Percentiles rank a stretch among this genome's conserved stretches.
These are phyloP conservation scores for Gentiana straminea DNA, from an alignment of 257 asterid genomes.

Conservation along the genomic window DNA sequence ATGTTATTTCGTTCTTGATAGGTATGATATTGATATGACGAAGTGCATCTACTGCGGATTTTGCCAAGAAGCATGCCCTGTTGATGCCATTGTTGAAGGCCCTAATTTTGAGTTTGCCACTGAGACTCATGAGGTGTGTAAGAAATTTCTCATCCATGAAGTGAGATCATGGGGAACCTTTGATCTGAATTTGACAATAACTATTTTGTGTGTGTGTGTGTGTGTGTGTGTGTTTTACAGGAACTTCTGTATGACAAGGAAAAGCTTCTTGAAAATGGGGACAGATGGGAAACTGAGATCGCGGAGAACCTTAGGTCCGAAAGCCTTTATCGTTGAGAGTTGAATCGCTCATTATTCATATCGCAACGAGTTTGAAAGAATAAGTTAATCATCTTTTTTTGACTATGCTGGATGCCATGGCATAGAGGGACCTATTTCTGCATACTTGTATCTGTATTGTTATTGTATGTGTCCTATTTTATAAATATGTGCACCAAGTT, in stretches of 20 bases:
- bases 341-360: background rate
- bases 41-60: slow-evolving; percentile 95
- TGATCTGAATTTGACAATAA: too few species aligned
- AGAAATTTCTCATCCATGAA: background rate
- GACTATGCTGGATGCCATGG: background rate
- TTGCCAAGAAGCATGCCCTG: slow-evolving; percentile 98
- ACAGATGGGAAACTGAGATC: slow-evolving; percentile 91
- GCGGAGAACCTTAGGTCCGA: slow-evolving; percentile 91
- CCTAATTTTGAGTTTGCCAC: slow-evolving; percentile 97
- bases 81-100: slow-evolving; percentile 96
- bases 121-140: slow-evolving; percentile 78
- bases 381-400: background rate
- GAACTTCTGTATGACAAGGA: slow-evolving; percentile 95
- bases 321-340: slow-evolving; percentile 68
- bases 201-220: too few species aligned
- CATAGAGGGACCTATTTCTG: background rate
- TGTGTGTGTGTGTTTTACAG: slow-evolving; percentile 20
- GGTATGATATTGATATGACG: slow-evolving; percentile 95
- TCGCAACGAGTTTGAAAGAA: background rate
- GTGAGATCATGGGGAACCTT: background rate
- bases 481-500: background rate
- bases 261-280: slow-evolving; percentile 89
- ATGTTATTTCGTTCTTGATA: slow-evolving; percentile 7
- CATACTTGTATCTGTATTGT: background rate
- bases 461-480: background rate